Evolutionary conservation across 352 stramenopile genomes (phyloP), one percentile per base, ranked within the genome.

Genomic region (Pythium brachiatum): DNA sequence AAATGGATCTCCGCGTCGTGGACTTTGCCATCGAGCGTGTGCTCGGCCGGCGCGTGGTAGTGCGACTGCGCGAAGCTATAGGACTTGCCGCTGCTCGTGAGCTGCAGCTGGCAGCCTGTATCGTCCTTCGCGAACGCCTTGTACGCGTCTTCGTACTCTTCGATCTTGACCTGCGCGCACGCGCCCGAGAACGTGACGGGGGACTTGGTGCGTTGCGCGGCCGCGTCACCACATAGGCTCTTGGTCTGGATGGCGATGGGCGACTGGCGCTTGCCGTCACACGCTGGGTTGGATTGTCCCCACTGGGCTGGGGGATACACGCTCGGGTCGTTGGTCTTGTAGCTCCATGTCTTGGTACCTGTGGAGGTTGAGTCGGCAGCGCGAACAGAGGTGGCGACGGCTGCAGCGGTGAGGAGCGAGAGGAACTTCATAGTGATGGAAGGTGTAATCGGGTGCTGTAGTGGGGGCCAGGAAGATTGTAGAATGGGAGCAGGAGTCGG

Each of bases 21-120:
- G 2, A 41, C 39, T 53, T 72, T 70, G 16, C 66, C 69, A 27
- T 69, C 50, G 21, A 84, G n/a, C 13, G 44, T 78, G 63, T 84
- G 75, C 60, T 84, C 75, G 13, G 67, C 74, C 12, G 75, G 70
- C 53, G 69, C 53, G 61, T 84, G 75, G 52, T 72, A 66, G 61
- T 84, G 75, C 52, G 80, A 74, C 53, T 80, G 73, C 27, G 74
- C 54, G 27, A 69, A 80, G n/a, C 53, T 13, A 41, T 34, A 9
- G 29, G 29, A 9, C 29, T 74, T 72, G 54, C 47, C 46, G 8
- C 72, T 71, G 59, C 81, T 64, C 1, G 85, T 78, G 15, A 90
- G 75, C 20, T 71, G 60, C 4, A 90, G 64, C 58, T 88, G 3
- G 34, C 34, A 41, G 34, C 34, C n/a, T n/a, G n/a, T n/a, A n/a